Conservation (phyloP, 257 asterid species). For the Nicotiana benthamiana region DNA sequence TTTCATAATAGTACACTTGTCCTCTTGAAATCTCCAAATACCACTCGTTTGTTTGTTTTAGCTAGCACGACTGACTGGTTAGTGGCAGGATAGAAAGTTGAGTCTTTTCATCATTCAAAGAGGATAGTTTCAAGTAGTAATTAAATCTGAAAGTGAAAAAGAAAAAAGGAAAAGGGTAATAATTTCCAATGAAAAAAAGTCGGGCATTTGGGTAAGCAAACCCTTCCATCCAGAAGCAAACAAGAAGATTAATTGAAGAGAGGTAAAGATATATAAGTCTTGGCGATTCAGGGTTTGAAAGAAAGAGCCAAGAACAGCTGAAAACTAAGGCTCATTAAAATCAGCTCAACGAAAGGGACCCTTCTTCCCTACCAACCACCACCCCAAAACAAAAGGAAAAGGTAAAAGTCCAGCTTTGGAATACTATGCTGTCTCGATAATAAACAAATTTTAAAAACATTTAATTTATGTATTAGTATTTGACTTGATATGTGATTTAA, state of each 20-base stretch:
- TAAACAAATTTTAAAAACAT: no score
- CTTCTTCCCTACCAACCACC: neutral
- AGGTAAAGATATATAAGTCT: no score
- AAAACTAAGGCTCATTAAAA: neutral
- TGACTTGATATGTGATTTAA: no score
- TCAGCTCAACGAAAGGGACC: neutral
- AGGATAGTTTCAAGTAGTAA: neutral
- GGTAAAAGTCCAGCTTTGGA: neutral
- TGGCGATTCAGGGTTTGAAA: no score
- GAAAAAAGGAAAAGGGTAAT: neutral
- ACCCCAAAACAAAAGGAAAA: neutral
- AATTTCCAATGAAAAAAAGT: neutral
- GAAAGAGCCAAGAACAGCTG: neutral
- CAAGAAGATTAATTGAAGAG: neutral
- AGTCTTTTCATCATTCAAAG: no score
- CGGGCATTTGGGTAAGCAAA: neutral
- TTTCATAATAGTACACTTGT: no score
- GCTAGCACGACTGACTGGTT: no score
- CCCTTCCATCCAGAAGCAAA: neutral
- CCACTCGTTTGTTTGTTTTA: no score
- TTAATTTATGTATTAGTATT: no score
- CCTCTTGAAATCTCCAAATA: no score
- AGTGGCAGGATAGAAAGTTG: no score
- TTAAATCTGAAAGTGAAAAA: neutral
- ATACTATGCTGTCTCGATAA: no score